phyloP scores from a whole-genome alignment of 2,329 filamentous ascomycete species.

The Esteya vermicola region DNA sequence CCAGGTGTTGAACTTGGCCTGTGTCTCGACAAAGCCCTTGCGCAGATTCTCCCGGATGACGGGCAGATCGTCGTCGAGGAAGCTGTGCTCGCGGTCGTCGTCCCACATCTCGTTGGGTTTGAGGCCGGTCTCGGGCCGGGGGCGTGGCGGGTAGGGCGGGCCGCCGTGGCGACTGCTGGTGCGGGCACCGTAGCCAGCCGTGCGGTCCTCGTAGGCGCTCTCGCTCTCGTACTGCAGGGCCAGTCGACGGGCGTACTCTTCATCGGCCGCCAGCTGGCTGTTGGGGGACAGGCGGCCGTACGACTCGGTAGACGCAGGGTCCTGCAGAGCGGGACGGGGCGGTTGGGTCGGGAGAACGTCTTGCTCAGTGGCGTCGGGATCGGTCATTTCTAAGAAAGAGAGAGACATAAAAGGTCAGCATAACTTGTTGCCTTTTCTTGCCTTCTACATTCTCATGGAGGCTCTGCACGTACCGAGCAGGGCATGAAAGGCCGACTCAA shows the following conservation, averaged over 20 bases:
- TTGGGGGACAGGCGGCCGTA: conserved; percentile 46
- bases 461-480: conserved; percentile 50
- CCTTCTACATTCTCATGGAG: no score
- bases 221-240: conserved; percentile 73
- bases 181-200: conserved; percentile 24
- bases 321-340: conserved; percentile 52
- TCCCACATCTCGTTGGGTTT: conserved; percentile 44
- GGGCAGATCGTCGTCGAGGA: conserved; percentile 90
- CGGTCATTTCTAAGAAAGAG: conserved; percentile 51
- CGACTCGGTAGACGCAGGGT: conserved; percentile 50
- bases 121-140: conserved; percentile 33
- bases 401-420: not conserved
- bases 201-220: conserved; percentile 42
- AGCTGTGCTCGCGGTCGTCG: conserved; percentile 71
- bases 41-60: conserved; percentile 84
- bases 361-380: conserved; percentile 52
- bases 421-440: no score
- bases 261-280: conserved; percentile 79
- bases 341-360: conserved; percentile 52
- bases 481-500: conserved; percentile 93
- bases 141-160: conserved; percentile 17
- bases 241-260: conserved; percentile 77
- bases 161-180: conserved; percentile 9
- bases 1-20: conserved; percentile 86
- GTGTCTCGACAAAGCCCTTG: conserved; percentile 90